Evolutionary conservation across 2,329 filamentous ascomycete genomes (phyloP), one percentile per base, ranked within the genome.

Genomic region (Sporothrix schenckii): DNA sequence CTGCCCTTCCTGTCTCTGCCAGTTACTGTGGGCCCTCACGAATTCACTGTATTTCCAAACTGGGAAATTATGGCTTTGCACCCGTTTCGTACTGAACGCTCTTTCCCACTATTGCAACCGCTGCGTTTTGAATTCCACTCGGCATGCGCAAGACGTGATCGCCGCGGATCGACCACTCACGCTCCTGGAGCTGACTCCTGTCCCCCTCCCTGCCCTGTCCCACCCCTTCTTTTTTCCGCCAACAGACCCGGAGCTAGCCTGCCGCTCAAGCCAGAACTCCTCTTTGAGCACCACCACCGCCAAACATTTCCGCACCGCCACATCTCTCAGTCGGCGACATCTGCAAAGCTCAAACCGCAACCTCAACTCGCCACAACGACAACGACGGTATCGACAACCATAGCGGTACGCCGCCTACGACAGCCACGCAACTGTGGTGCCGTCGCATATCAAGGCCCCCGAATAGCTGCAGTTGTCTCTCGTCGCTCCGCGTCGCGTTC

Each of bases 131-230:
- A 21, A 63, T 49, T 30, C 19, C 41, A 49, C 41, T 47, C 21
- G 60, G 60, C 41, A 63, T 21, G 41, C 41, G 61, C 61, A 65
- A 50, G 61, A 65, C 44, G 61, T 34, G 44, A n/a, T 65, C 61
- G 41, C 41, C 44, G 4, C 27, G 50, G 61, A 50, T 65, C 44
- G 61, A 30, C 61, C 44, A 65, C 24, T 24, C 61, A 34, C 44
- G 44, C 5, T 65, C 41, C 5, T n/a, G n/a, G 14, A 58, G 21
- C 24, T 44, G 44, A 50, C 61, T n/a, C 61, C 61, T 66, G 27
- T 3, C 27, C 27, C 19, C 27, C 47, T 24, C 63, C 47, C 30
- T 54, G 24, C 65, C 14, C 65, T 34, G 44, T 67, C 24, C 30
- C 21, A 27, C 50, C n/a, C 34, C 65, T 4, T 39, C 19, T 16